phyloP scores from a whole-genome alignment of 2,329 filamentous ascomycete genomes.

The Xylariaceae sp. region DNA sequence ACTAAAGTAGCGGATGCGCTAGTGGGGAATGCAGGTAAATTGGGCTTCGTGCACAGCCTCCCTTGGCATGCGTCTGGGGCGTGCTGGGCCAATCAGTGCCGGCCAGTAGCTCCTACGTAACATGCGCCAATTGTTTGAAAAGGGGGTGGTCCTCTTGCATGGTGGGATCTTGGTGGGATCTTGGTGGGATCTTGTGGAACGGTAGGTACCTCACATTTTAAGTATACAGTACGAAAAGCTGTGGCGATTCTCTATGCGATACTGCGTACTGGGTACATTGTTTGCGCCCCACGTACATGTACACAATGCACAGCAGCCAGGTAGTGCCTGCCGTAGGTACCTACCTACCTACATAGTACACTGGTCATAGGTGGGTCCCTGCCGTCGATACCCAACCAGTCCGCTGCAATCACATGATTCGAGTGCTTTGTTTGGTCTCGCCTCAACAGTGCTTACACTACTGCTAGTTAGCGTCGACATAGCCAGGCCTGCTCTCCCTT shows the following conservation, averaged over 20 bases:
- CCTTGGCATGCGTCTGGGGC: constrained; percentile 23
- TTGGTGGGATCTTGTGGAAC: constrained; percentile 3
- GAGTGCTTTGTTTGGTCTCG: background rate
- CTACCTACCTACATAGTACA: no score
- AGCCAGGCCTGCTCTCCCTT: no score
- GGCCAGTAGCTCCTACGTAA: constrained; percentile 11
- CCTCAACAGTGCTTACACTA: background rate
- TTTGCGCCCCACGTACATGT: no score
- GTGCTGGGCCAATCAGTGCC: constrained; percentile 9
- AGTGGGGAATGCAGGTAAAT: background rate
- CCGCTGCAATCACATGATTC: background rate
- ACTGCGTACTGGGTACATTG: no score
- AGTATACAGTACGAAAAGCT: no score
- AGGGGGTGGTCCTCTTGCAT: background rate
- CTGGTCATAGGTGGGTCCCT: no score
- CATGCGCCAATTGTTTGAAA: background rate
- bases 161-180: background rate
- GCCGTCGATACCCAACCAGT: background rate
- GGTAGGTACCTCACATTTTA: background rate
- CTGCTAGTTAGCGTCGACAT: no score
- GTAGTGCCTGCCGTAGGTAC: no score
- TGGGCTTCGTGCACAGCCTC: constrained; percentile 26
- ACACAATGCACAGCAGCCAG: no score
- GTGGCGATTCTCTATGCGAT: no score
- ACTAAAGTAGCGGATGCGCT: background rate